Base-by-base conservation (phyloP, 2,329 filamentous ascomycete species). In the Helotiales sp. region DNA sequence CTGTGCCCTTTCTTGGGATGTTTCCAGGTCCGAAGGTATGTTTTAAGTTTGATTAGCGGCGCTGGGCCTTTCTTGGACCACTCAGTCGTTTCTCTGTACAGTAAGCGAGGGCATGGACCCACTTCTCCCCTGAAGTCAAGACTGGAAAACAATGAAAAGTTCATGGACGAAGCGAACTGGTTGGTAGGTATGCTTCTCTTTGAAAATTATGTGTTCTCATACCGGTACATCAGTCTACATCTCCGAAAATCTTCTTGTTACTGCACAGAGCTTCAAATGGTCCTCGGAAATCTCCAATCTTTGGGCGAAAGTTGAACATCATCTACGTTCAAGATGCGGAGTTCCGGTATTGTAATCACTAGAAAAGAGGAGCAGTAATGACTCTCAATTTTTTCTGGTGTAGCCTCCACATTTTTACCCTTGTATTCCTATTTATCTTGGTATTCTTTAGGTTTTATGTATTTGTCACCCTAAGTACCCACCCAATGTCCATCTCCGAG, bases 1-100 rank as follows among this genome's bases (percentile, higher is more conserved):
- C n/a, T n/a, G n/a, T n/a, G n/a, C n/a, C n/a, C n/a, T 37, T n/a
- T 17, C 58, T 32, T 37, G 58, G 28, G 40, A 61, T 49, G 58
- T 61, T 61, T 61, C 58, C 24, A 24, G n/a, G 8, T 52, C 37
- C 59, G 59, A 45, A 61, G 52, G 59, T 61, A 34, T 37, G 59
- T 61, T 61, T 61, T 7, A 45, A 22, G 59, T 61, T 61, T 45
- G 26, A 45, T 47, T 30, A 60, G 37, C 24, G 15, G 6, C n/a
- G 17, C n/a, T 11, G 7, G 26, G 34, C 6, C 11, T 26, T 40
- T 11, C 13, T 22, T 30, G 26, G 6, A 15, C 47, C 26, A n/a
- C 8, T 30, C 47, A 15, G 15, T 26, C 5, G 26, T 8, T 30
- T 6, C 22, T 26, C 47, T 52, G 2, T 26, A 26, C 47, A 26